Evolutionary conservation across 768 basidiomycete genomes (phyloP).

Genomic region (Lactarius akahatsu): DNA sequence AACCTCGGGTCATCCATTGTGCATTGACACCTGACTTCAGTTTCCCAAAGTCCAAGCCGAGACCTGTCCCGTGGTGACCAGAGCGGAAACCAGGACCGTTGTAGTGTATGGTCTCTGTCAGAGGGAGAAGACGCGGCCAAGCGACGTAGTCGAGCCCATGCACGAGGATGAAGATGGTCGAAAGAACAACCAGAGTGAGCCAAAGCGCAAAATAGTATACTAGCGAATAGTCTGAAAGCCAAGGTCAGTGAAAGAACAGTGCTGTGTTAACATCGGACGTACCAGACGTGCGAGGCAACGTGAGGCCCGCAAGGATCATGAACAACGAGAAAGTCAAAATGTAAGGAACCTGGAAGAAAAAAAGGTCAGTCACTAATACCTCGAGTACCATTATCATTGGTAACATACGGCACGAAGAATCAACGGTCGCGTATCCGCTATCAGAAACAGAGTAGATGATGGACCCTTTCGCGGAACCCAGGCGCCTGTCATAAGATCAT

Average conservation of each 20-base stretch:
- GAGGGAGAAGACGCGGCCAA: constrained; percentile 87
- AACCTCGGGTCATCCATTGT: constrained; percentile 41
- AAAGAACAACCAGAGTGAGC: constrained; percentile 59
- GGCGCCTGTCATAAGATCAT: constrained; percentile 87
- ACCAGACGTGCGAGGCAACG: constrained; percentile 87
- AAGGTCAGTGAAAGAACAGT: constrained; percentile 13
- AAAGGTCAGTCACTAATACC: not conserved
- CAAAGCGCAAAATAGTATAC: constrained; percentile 84
- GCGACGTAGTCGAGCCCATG: constrained; percentile 94
- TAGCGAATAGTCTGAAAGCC: constrained; percentile 75
- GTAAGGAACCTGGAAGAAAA: constrained; percentile 69
- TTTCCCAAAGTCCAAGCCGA: constrained; percentile 41
- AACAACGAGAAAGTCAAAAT: constrained; percentile 76
- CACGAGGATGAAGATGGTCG: constrained; percentile 71
- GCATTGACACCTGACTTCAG: constrained; percentile 39
- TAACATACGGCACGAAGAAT: constrained; percentile 74
- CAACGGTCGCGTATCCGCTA: constrained; percentile 80
- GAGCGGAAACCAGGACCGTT: constrained; percentile 86
- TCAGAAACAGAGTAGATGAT: constrained; percentile 63
- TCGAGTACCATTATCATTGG: constrained; percentile 8
- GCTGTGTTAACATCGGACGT: constrained; percentile 34
- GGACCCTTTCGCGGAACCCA: constrained; percentile 85
- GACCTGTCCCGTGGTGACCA: constrained; percentile 71
- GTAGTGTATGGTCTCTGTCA: constrained; percentile 79
- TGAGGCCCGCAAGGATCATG: constrained; percentile 84